Base-by-base conservation (phyloP, 2,329 filamentous ascomycete genomes). In the Sporothrix brunneoviolacea region DNA sequence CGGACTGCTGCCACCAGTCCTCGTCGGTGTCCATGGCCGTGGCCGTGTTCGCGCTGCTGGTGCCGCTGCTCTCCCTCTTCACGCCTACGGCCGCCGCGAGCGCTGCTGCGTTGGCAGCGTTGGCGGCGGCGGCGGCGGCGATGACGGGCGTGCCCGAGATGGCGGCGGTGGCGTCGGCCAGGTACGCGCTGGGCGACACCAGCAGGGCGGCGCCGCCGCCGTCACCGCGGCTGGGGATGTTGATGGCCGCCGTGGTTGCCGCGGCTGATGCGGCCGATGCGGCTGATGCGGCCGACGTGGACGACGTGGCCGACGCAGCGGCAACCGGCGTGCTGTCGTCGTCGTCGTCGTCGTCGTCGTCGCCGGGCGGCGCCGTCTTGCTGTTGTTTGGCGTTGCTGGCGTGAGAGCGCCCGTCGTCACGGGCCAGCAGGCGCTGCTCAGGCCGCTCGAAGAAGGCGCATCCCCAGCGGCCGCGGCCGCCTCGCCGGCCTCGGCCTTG, bases 1-100 rank as follows among this genome's bases (percentile, higher is more conserved):
- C 28, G 6, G 52, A 50, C 47, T 54, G 48, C 24, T 50, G 52
- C 52, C 56, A 58, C 56, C 54, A 56, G 33, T 55, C 54, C 2
- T 55, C 52, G 28, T 51, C 52, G 2, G 38, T 54, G n/a, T 53
- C 48, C 54, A 56, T 56, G 35, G 40, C 24, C 4, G 16, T 40
- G 18, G 30, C 12, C 10, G 7, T 10, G 37, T 8, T 19, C 2
- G 8, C 15, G 35, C 9, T 19, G 35, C 6, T 18, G 18, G 4
- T n/a, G 9, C 13, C 3, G 13, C 27, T 13, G 38, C 10, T n/a
- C 8, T 47, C 33, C 7, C 18, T 8, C 39, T 39, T 35, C 13
- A 37, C 4, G 32, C 16, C 18, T 8, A 19, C 28, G 19, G 48
- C 16, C 13, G 32, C 38, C 6, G 38, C 21, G 4, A 27, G 8